Evolutionary conservation across 805 yeast species (phyloP).

Genomic region (Monosporozyma yasuniensis): DNA sequence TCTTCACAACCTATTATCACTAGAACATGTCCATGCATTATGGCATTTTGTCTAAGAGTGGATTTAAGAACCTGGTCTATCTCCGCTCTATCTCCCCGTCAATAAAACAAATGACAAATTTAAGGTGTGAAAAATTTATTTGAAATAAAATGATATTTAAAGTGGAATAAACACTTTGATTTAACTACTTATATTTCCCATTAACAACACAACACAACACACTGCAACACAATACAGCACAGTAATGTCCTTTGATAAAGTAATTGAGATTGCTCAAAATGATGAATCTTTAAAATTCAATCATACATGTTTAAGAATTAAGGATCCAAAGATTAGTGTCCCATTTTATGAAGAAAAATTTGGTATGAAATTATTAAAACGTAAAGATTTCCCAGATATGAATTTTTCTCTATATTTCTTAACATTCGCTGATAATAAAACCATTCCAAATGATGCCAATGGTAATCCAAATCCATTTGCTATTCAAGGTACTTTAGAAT

Average conservation of each 20-base stretch:
- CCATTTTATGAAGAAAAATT: slow-evolving; percentile 67
- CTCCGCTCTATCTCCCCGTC: no score
- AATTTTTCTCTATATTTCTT: slow-evolving; percentile 64
- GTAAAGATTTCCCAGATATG: slow-evolving; percentile 43
- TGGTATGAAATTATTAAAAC: slow-evolving; percentile 56
- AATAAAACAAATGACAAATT: no score
- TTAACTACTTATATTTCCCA: no score
- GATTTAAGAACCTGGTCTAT: no score
- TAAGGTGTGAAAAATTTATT: no score
- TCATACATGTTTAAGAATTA: slow-evolving; percentile 72
- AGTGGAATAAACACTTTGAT: no score
- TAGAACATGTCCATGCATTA: no score
- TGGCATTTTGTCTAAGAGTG: no score
- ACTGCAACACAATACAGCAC: background rate
- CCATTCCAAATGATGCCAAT: slow-evolving; percentile 32
- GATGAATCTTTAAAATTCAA: slow-evolving; percentile 35
- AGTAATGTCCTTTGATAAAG: background rate
- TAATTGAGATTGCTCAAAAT: slow-evolving; percentile 16
- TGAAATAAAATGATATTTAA: no score
- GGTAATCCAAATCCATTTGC: slow-evolving; percentile 29
- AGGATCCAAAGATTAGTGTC: slow-evolving; percentile 66
- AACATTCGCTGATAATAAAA: slow-evolving; percentile 32
- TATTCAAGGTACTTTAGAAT: slow-evolving; percentile 62
- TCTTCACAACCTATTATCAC: no score
- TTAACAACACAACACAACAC: background rate